Evolutionary conservation across 768 basidiomycete genomes (phyloP).

Genomic region (Termitomyces sp.): DNA sequence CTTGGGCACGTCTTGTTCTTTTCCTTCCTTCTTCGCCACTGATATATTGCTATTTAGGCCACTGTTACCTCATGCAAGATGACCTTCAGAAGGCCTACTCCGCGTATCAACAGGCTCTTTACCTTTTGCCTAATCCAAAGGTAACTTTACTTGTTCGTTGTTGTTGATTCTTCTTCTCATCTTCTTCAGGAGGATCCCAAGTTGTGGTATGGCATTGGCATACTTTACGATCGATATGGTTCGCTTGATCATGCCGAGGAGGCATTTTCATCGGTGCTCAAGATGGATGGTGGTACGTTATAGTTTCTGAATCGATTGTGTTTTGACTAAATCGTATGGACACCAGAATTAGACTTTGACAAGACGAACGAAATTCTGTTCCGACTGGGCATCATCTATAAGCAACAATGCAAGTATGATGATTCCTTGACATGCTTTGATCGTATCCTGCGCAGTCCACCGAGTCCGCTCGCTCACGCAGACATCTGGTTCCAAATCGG

Average conservation of each 20-base stretch:
- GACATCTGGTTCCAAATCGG: slow-evolving; percentile 99
- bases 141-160: slow-evolving; percentile 32
- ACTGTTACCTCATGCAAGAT: slow-evolving; percentile 99
- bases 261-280: slow-evolving; percentile 91
- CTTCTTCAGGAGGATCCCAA: slow-evolving; percentile 82
- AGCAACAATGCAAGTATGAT: slow-evolving; percentile 93
- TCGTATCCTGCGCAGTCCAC: slow-evolving; percentile 93
- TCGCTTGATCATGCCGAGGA: slow-evolving; percentile 99
- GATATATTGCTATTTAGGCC: slow-evolving; percentile 45
- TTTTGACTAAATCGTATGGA: slow-evolving; percentile 14
- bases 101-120: slow-evolving; percentile 97
- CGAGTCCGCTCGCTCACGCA: slow-evolving; percentile 90
- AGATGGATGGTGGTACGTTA: slow-evolving; percentile 91
- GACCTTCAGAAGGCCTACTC: slow-evolving; percentile 98
- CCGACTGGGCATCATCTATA: slow-evolving; percentile 97
- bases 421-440: slow-evolving; percentile 92
- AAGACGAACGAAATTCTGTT: slow-evolving; percentile 99
- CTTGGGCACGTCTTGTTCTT: slow-evolving; percentile 51
- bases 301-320: slow-evolving; percentile 12
- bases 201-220: slow-evolving; percentile 99
- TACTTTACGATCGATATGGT: slow-evolving; percentile 97
- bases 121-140: slow-evolving; percentile 93
- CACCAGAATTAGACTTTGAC: slow-evolving; percentile 78
- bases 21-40: slow-evolving; percentile 12
- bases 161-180: slow-evolving; percentile 8